Percentiles rank a stretch among this genome's conserved stretches.
Evolutionary conservation across 2,329 filamentous ascomycete genomes (phyloP).

Genomic region (Colletotrichum zoysiae): DNA sequence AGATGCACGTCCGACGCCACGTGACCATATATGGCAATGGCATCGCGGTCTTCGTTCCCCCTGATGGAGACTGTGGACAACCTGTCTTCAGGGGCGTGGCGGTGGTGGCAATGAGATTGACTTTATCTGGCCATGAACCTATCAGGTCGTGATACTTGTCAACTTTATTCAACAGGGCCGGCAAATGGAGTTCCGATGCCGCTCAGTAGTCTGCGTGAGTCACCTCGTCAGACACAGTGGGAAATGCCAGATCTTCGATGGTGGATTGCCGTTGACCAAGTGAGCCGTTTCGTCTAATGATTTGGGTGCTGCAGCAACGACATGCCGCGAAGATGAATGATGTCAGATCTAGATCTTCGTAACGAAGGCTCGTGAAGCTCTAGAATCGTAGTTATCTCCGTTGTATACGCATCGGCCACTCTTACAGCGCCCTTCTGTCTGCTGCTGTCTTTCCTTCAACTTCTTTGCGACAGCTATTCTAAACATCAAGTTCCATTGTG

Average conservation of each 20-base stretch:
- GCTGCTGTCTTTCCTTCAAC: not conserved
- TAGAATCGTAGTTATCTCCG: not conserved
- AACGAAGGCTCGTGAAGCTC: not conserved
- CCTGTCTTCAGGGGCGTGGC: not conserved
- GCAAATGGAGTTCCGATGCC: not conserved
- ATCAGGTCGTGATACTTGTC: not conserved
- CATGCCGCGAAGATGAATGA: not conserved
- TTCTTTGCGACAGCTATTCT: not conserved
- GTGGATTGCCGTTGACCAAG: not conserved
- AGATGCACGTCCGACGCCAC: not conserved
- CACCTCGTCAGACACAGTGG: not conserved
- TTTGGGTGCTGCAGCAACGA: not conserved
- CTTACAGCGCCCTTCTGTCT: not conserved
- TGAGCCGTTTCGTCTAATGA: not conserved
- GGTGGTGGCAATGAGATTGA: not conserved
- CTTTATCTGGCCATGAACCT: no score
- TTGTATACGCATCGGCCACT: not conserved
- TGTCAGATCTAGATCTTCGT: no score
- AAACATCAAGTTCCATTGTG: not conserved
- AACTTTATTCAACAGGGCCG: not conserved
- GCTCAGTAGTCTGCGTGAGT: not conserved
- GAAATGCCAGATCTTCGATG: not conserved
- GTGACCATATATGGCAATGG: not conserved
- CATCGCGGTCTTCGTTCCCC: conserved; percentile 5
- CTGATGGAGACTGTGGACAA: conserved; percentile 29